A percentile compares a stretch with the other conserved stretches of the same genome.
phyloP scores from a whole-genome alignment of 164 flowering plant genomes.

The Nymphaea thermarum region DNA sequence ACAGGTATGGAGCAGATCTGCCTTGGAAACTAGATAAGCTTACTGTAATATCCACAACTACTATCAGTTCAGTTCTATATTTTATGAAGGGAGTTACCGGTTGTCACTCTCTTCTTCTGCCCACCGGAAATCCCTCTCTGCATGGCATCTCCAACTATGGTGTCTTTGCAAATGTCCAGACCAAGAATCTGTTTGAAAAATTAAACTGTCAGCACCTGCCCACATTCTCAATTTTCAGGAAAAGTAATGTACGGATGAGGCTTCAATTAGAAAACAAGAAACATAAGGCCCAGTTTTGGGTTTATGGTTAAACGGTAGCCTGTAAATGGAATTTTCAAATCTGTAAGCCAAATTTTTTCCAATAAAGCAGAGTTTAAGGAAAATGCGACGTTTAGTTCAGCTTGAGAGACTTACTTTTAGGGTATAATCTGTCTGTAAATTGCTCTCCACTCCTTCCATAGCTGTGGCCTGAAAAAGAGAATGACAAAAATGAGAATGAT shows the following conservation, averaged over 20 bases:
- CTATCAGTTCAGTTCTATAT: too few relatives aligned
- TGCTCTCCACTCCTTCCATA: constrained; percentile 76
- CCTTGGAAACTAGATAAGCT: background rate
- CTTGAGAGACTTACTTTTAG: constrained; percentile 50
- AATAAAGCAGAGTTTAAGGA: too few relatives aligned
- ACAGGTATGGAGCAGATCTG: background rate
- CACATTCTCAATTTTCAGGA: too few relatives aligned
- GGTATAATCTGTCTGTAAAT: constrained; percentile 84
- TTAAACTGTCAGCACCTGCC: background rate
- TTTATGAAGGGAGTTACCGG: constrained; percentile 33
- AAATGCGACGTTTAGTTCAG: too few relatives aligned
- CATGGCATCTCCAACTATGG: constrained; percentile 91
- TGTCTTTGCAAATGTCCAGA: constrained; percentile 72
- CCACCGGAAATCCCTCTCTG: constrained; percentile 91
- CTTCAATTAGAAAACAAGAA: too few relatives aligned
- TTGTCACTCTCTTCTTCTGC: constrained; percentile 84
- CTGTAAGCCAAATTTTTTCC: too few relatives aligned
- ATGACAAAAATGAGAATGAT: too few relatives aligned
- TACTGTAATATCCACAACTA: too few relatives aligned
- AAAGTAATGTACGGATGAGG: too few relatives aligned
- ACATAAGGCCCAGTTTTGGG: too few relatives aligned
- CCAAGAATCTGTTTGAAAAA: constrained; percentile 3
- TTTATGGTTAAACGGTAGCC: too few relatives aligned
- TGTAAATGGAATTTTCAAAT: too few relatives aligned
- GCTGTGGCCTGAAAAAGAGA: constrained; percentile 55